phyloP scores from a whole-genome alignment of 2,329 filamentous ascomycete species.

The Fragosphaeria purpurea region DNA sequence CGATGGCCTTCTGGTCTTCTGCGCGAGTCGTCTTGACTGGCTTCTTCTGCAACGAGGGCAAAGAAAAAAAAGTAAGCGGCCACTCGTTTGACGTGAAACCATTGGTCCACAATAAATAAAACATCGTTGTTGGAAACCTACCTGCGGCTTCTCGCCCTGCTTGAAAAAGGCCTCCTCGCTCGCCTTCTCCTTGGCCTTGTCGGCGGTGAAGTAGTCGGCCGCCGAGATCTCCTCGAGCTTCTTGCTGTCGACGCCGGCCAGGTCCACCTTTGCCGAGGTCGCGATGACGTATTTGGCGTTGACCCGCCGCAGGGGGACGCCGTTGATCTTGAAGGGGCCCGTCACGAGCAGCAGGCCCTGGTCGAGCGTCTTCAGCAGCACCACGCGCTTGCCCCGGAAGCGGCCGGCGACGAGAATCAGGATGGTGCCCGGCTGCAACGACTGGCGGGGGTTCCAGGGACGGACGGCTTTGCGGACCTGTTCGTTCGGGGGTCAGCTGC shows the following conservation, averaged over 20 bases:
- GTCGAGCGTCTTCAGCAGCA: slow-evolving; percentile 95
- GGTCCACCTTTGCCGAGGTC: slow-evolving; percentile 75
- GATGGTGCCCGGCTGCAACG: slow-evolving; percentile 88
- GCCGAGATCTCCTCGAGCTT: slow-evolving; percentile 74
- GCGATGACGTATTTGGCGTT: slow-evolving; percentile 92
- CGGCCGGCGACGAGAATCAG: slow-evolving; percentile 98
- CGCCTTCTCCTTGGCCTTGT: slow-evolving; percentile 92
- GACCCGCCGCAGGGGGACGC: slow-evolving; percentile 90
- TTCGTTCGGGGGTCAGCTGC: slow-evolving; percentile 14
- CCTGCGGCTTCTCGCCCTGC: slow-evolving; percentile 96
- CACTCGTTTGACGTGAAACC: too few relatives aligned
- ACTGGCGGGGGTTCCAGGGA: slow-evolving; percentile 75
- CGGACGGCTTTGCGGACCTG: slow-evolving; percentile 93
- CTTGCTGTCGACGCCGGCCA: slow-evolving; percentile 76
- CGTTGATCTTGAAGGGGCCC: slow-evolving; percentile 99
- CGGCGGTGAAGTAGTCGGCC: slow-evolving; percentile 89
- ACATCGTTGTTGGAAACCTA: slow-evolving; percentile 34
- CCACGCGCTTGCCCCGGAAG: slow-evolving; percentile 99
- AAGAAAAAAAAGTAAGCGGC: slow-evolving; percentile 12
- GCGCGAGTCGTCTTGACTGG: slow-evolving; percentile 82
- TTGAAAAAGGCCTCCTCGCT: slow-evolving; percentile 99
- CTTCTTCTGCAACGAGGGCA: slow-evolving; percentile 71
- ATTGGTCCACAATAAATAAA: too few relatives aligned
- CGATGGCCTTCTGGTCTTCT: slow-evolving; percentile 95
- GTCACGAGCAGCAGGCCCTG: slow-evolving; percentile 98